Percentiles rank a stretch among this genome's conserved stretches.
Evolutionary conservation across 164 flowering plant species (phyloP).

Genomic region (Dillenia suffruticosa): DNA sequence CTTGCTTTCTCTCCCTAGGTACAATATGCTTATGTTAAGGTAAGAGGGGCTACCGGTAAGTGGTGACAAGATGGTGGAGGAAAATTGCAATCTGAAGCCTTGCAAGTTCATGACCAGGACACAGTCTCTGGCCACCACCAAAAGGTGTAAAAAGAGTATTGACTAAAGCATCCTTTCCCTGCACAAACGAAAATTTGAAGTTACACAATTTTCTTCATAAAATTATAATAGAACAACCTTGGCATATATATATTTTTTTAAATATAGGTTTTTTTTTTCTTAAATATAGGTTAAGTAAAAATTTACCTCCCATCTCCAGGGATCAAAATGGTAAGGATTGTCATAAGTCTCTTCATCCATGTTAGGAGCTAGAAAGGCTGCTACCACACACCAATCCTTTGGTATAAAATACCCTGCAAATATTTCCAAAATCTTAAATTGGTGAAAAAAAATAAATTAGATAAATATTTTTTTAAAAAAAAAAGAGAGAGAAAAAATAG

Average conservation of each 20-base stretch:
- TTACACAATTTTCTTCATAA: no score
- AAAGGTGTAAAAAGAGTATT: slow-evolving; percentile 65
- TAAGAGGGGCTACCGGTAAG: slow-evolving; percentile 42
- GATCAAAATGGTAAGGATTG: slow-evolving; percentile 78
- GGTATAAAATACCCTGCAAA: slow-evolving; percentile 80
- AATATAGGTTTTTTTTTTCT: not conserved
- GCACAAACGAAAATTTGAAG: no score
- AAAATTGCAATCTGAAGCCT: slow-evolving; percentile 87
- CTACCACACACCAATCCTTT: slow-evolving; percentile 80
- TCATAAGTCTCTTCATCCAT: slow-evolving; percentile 74
- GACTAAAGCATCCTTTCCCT: no score
- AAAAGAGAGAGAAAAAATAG: not conserved
- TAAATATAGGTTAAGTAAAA: no score
- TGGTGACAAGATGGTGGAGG: slow-evolving; percentile 89
- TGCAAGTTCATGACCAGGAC: slow-evolving; percentile 84
- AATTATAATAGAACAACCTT: slow-evolving; percentile 3
- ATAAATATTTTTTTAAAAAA: not conserved
- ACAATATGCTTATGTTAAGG: no score
- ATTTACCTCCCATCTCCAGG: slow-evolving; percentile 95
- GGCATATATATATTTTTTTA: slow-evolving; percentile 13
- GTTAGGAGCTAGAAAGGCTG: slow-evolving; percentile 81
- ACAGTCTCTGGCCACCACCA: slow-evolving; percentile 96
- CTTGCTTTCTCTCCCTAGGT: no score
- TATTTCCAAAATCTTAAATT: not conserved
- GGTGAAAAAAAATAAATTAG: not conserved